Conservation (phyloP, 2,329 filamentous ascomycete species). For the Diplocarpon mali region DNA sequence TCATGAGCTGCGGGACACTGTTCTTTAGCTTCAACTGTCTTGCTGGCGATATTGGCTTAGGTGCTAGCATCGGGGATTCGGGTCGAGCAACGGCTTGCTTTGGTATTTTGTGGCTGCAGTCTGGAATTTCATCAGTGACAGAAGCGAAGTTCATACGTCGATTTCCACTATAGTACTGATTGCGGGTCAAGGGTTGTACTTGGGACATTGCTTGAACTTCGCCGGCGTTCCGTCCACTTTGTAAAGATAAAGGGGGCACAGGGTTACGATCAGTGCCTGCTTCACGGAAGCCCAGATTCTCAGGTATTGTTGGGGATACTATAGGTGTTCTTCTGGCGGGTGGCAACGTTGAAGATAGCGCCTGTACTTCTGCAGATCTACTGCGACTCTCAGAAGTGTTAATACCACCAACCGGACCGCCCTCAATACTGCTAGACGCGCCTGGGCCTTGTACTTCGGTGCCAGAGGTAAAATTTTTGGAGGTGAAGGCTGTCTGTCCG, state of each 20-base stretch:
- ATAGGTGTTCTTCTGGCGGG: conserved; percentile 9
- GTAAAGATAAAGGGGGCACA: conserved; percentile 7
- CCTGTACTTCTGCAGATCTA: too few relatives aligned
- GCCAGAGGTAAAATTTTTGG: too few relatives aligned
- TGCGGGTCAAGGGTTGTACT: conserved; percentile 4
- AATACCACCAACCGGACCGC: too few relatives aligned
- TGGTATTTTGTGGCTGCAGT: conserved; percentile 16
- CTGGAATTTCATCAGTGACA: conserved; percentile 7
- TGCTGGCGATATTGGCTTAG: conserved; percentile 27
- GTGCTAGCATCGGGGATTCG: conserved; percentile 24
- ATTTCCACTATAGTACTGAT: conserved; percentile 3
- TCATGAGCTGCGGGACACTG: conserved; percentile 27
- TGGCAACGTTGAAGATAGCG: too few relatives aligned
- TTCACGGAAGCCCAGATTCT: conserved; percentile 4
- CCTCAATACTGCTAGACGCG: too few relatives aligned
- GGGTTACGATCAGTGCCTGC: conserved; percentile 1
- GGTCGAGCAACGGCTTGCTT: conserved; percentile 18
- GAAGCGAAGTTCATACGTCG: conserved; percentile 3
- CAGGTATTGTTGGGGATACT: conserved; percentile 15
- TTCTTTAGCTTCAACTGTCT: conserved; percentile 27
- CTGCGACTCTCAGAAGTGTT: neutral
- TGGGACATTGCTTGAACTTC: conserved; percentile 1
- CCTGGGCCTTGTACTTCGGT: too few relatives aligned
- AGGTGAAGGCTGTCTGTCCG: too few relatives aligned
- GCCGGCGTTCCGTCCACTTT: conserved; percentile 4